Conservation (phyloP, 2,329 filamentous ascomycete genomes). For the Fusarium zealandicum region DNA sequence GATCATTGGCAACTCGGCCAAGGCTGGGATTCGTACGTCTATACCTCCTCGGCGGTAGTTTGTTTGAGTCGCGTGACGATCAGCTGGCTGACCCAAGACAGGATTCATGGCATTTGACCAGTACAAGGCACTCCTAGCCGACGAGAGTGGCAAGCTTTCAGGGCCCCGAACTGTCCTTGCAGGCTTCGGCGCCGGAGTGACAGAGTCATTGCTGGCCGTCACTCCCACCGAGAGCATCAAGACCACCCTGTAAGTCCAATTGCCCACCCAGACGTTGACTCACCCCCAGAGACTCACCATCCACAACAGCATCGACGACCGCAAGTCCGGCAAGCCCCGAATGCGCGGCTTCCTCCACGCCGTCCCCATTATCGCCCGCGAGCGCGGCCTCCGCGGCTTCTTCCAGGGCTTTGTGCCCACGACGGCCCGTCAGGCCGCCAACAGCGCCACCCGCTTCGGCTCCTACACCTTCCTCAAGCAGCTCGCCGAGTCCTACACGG, state of each 20-base stretch:
- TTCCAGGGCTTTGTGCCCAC: conserved; percentile 97
- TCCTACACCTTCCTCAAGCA: conserved; percentile 92
- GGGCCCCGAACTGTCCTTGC: conserved; percentile 91
- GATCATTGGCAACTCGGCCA: conserved; percentile 95
- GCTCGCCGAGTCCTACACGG: conserved; percentile 87
- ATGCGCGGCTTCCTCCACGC: conserved; percentile 94
- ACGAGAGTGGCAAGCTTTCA: conserved; percentile 85
- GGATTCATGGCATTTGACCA: conserved; percentile 93
- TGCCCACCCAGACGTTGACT: background rate
- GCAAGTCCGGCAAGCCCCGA: conserved; percentile 83
- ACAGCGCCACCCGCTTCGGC: conserved; percentile 89
- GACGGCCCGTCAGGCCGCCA: conserved; percentile 91
- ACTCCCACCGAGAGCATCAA: conserved; percentile 99
- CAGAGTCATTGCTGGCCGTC: conserved; percentile 90
- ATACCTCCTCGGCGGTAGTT: background rate
- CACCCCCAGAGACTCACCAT: conserved; percentile 3
- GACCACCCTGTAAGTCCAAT: conserved; percentile 76
- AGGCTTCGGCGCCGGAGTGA: conserved; percentile 93
- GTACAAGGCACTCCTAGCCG: conserved; percentile 84
- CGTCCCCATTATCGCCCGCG: conserved; percentile 82
- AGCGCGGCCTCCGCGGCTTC: conserved; percentile 89
- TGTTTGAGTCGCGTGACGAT: background rate
- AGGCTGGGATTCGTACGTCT: conserved; percentile 89
- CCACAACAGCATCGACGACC: conserved; percentile 82
- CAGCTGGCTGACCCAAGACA: conserved; percentile 26